These are phyloP conservation scores for Gelatoporia subvermispora DNA, from an alignment of 768 basidiomycete genomes.

Conservation along the genomic window DNA sequence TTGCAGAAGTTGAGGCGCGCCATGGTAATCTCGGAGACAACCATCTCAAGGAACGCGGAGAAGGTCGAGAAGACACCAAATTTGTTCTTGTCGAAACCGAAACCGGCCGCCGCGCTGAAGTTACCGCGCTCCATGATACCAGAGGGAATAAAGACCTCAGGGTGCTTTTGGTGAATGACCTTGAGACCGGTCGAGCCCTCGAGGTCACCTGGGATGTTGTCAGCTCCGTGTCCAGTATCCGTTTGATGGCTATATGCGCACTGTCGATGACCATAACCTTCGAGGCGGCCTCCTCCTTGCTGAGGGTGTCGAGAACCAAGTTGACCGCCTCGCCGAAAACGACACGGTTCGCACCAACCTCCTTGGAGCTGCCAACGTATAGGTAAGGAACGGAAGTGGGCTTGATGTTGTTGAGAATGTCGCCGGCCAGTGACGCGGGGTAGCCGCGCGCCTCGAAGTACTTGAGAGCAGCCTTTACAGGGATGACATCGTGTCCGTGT, in stretches of 20 bases:
- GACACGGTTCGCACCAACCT: conserved; percentile 75
- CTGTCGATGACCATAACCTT: conserved; percentile 89
- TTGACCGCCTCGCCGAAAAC: conserved; percentile 85
- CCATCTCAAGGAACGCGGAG: conserved; percentile 90
- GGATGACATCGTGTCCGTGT: conserved; percentile 84
- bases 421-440: conserved; percentile 37
- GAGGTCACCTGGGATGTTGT: conserved; percentile 53
- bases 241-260: conserved; percentile 24
- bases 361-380: conserved; percentile 68
- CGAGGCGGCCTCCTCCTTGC: conserved; percentile 69
- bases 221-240: neutral
- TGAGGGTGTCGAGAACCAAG: conserved; percentile 65
- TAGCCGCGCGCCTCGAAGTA: conserved; percentile 68
- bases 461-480: conserved; percentile 72
- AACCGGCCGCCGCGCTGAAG: conserved; percentile 44
- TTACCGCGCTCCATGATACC: conserved; percentile 48
- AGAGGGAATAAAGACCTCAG: conserved; percentile 81
- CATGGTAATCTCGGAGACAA: conserved; percentile 86
- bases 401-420: conserved; percentile 63
- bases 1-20: conserved; percentile 89
- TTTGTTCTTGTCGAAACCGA: conserved; percentile 78
- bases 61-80: conserved; percentile 89
- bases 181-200: conserved; percentile 90
- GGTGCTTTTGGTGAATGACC: conserved; percentile 84
- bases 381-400: conserved; percentile 49